phyloP scores from a whole-genome alignment of 305 asterid species.

The Solanum hybrid region DNA sequence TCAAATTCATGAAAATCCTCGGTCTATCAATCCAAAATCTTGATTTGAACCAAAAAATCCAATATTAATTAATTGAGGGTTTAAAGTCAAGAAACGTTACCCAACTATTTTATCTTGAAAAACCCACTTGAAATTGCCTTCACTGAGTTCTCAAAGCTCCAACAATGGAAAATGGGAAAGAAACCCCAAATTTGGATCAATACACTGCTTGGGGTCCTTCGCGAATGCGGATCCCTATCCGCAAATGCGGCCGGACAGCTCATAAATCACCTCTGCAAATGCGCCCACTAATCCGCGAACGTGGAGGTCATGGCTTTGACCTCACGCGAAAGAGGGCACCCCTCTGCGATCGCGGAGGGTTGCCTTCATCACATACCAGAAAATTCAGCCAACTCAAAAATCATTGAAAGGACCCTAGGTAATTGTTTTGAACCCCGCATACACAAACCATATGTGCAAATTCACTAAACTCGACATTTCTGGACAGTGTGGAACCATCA shows the following conservation, averaged over 20 bases:
- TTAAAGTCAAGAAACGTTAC: background rate
- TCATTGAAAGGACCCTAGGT: background rate
- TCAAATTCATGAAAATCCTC: background rate
- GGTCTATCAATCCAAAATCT: background rate
- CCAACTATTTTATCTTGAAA: background rate
- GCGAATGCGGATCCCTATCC: background rate
- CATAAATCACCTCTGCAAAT: background rate
- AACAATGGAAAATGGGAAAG: background rate
- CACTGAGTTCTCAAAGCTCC: background rate
- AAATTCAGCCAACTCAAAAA: background rate
- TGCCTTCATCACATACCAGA: background rate
- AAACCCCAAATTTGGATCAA: background rate
- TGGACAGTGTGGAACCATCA: background rate
- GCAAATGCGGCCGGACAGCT: background rate
- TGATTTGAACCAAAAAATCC: background rate
- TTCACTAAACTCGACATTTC: background rate
- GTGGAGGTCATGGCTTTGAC: background rate
- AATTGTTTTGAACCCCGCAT: background rate
- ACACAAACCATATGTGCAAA: background rate
- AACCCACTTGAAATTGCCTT: background rate
- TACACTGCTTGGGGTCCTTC: background rate
- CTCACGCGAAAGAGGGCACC: background rate
- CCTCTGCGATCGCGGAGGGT: background rate
- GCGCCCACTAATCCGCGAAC: background rate
- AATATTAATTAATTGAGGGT: background rate